These are phyloP conservation scores for Penicillium cataractarum DNA, from an alignment of 495 filamentous ascomycete genomes.

Conservation along the genomic window DNA sequence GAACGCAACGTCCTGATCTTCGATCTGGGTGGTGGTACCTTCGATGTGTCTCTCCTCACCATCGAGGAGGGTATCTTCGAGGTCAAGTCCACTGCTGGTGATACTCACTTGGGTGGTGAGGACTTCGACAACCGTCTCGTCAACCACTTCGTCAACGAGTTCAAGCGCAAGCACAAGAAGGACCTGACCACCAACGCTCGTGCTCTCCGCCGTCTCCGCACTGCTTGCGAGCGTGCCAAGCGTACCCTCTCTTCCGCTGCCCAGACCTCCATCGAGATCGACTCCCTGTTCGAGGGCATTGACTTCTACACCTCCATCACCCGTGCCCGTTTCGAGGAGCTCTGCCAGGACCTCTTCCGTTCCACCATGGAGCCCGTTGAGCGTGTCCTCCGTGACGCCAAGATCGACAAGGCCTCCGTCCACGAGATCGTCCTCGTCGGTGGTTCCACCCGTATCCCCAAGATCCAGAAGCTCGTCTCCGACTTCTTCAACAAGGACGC, in stretches of 20 bases:
- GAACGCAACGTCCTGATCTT: slow-evolving; percentile 99
- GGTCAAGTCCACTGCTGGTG: slow-evolving; percentile 97
- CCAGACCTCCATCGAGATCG: slow-evolving; percentile 98
- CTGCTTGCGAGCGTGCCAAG: slow-evolving; percentile 99
- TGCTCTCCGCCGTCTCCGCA: slow-evolving; percentile 95
- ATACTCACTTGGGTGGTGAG: slow-evolving; percentile 98
- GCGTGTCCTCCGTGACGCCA: slow-evolving; percentile 96
- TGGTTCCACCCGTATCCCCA: slow-evolving; percentile 98
- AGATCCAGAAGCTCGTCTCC: slow-evolving; percentile 79
- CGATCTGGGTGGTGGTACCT: slow-evolving; percentile 99
- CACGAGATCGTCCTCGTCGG: slow-evolving; percentile 98
- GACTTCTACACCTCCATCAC: slow-evolving; percentile 99
- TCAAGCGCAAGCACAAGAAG: slow-evolving; percentile 84
- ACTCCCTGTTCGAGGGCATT: slow-evolving; percentile 96
- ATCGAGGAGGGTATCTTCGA: slow-evolving; percentile 99
- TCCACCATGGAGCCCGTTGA: slow-evolving; percentile 97
- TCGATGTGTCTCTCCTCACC: slow-evolving; percentile 98
- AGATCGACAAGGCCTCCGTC: slow-evolving; percentile 89
- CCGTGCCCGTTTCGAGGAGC: slow-evolving; percentile 98
- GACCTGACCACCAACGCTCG: slow-evolving; percentile 88
- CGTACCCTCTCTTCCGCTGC: slow-evolving; percentile 95
- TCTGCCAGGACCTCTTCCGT: slow-evolving; percentile 96
- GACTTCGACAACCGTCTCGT: slow-evolving; percentile 98
- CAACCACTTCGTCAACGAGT: slow-evolving; percentile 94
- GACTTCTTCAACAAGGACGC: slow-evolving; percentile 99